These are phyloP conservation scores for Epichloe baconii DNA, from an alignment of 2,329 filamentous ascomycete species.

Conservation along the genomic window DNA sequence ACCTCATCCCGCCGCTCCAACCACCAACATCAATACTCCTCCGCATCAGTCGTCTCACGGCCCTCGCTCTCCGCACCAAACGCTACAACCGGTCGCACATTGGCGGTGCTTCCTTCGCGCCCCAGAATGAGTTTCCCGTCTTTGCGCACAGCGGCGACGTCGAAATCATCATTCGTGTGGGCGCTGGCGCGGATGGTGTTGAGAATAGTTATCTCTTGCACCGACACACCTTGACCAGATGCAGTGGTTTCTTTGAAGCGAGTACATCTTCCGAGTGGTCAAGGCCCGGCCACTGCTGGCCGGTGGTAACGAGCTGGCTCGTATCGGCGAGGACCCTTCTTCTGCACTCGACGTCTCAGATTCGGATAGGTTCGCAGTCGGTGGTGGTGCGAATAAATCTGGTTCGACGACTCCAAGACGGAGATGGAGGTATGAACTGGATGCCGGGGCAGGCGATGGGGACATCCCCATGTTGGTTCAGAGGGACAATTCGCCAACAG, in stretches of 20 bases:
- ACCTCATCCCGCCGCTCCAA: conserved; percentile 1
- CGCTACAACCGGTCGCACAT: conserved; percentile 73
- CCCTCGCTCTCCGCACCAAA: conserved; percentile 46
- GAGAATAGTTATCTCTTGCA: conserved; percentile 83
- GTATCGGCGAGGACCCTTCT: conserved; percentile 34
- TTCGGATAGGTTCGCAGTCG: conserved; percentile 1
- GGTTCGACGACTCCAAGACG: conserved; percentile 20
- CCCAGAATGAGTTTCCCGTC: conserved; percentile 84
- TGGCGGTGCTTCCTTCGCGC: conserved; percentile 53
- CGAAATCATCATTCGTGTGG: conserved; percentile 65
- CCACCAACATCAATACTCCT: conserved; percentile 2
- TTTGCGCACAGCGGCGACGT: conserved; percentile 88
- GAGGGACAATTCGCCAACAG: conserved; percentile 38
- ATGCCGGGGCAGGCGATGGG: conserved; percentile 56
- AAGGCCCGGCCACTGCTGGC: conserved; percentile 17
- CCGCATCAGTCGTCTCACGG: conserved; percentile 46
- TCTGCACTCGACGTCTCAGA: conserved; percentile 12
- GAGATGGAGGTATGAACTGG: conserved; percentile 80
- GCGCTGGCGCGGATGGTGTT: conserved; percentile 34
- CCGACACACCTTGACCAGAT: conserved; percentile 73
- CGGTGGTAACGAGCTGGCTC: conserved; percentile 34
- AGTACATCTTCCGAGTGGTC: conserved; percentile 68
- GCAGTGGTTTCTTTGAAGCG: conserved; percentile 87
- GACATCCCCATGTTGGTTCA: conserved; percentile 84
- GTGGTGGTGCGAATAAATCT: neutral